Evolutionary conservation across 148 eudicot genomes (phyloP).

Genomic region (Rhododendron henanense): DNA sequence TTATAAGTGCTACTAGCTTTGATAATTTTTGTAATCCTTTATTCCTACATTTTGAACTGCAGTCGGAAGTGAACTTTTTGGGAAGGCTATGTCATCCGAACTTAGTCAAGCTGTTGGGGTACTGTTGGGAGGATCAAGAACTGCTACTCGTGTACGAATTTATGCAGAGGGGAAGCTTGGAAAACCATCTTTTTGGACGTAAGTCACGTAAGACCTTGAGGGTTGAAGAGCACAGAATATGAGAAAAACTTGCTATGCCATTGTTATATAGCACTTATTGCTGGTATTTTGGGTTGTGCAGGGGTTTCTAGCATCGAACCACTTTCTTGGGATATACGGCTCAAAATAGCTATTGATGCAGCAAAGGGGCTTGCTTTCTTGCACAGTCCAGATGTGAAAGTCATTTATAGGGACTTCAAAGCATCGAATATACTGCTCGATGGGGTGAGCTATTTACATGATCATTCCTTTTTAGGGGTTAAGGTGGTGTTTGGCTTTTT

Average conservation of each 20-base stretch:
- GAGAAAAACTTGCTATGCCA: background rate
- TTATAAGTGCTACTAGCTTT: background rate
- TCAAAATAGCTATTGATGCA: conserved; percentile 56
- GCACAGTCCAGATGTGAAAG: conserved; percentile 40
- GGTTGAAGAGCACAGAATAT: background rate
- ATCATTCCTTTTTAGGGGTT: background rate
- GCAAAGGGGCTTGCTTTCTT: conserved; percentile 61
- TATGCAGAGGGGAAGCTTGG: conserved; percentile 59
- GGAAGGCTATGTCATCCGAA: conserved; percentile 59
- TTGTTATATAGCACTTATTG: background rate
- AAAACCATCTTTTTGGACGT: conserved; percentile 61
- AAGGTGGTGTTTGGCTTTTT: background rate
- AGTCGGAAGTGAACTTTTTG: conserved; percentile 62
- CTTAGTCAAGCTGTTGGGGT: conserved; percentile 53
- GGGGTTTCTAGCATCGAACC: conserved; percentile 38
- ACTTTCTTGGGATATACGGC: conserved; percentile 50
- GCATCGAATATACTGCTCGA: conserved; percentile 71
- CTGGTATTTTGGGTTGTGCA: conserved; percentile 18
- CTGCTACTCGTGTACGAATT: conserved; percentile 57
- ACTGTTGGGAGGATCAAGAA: conserved; percentile 55
- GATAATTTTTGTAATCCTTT: background rate
- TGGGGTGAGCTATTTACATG: conserved; percentile 27
- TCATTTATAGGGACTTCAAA: conserved; percentile 63
- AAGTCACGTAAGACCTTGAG: conserved; percentile 10
- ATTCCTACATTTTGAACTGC: conserved; percentile 16